Base-by-base conservation (phyloP, 352 stramenopile species). In the Globisporangium ultimum region DNA sequence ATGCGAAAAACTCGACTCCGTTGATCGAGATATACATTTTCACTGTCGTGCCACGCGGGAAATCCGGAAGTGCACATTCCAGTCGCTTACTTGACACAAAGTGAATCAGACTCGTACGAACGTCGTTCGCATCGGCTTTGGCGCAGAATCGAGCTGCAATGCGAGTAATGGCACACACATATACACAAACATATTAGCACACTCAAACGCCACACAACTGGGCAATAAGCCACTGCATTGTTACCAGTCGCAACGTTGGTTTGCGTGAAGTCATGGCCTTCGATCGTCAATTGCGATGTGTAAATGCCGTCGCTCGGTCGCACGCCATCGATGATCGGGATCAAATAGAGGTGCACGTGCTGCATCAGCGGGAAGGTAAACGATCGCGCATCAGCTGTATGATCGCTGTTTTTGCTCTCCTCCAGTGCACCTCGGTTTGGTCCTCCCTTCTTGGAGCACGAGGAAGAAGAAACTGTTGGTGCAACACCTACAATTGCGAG, bases 51-150 rank as follows among this genome's bases (percentile, higher is more conserved):
- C 78, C 78, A 7, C 75, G 61, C 0, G 78, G 71, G 21, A 88
- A 91, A 24, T 91, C 81, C 0, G 81, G 81, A 0, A 86, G 72
- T n/a, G 45, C 56, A 22, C 74, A 87, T 41, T 85, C 71, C 71
- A 91, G 85, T 0, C 61, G 64, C 9, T 77, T 61, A 56, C 60
- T 65, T 2, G 76, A 87, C 2, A 81, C 43, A 1, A 89, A 64
- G 1, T 32, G n/a, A 9, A 89, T 55, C 12, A 46, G 65, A 10
- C 63, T 67, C 7, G 61, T 73, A 11, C 73, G 72, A 1, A 80
- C 57, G 32, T 88, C 65, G 2, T 53, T 58, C 1, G 66, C 50
- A n/a, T 78, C 61, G 5, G 51, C 53, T 20, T 65, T 70, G 8
- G 75, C 74, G 1, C 57, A 76, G 57, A 84, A 84, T 0, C 75